Conservation (phyloP, 257 asterid genomes). For the Anisodus tanguticus region DNA sequence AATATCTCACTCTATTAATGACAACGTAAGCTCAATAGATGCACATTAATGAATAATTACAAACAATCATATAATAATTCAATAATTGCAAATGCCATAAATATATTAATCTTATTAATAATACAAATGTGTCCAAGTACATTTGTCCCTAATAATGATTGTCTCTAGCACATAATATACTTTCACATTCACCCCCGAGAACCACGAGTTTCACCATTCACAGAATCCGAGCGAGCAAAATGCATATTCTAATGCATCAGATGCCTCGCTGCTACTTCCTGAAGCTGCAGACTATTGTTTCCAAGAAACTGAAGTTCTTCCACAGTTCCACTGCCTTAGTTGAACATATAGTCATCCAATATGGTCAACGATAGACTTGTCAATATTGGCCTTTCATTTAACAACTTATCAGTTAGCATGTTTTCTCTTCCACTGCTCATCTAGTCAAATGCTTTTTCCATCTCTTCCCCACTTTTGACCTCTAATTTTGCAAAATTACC, state of each 20-base stretch:
- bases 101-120: too few species aligned
- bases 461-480: too few species aligned
- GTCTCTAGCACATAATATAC: too few species aligned
- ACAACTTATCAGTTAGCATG: not conserved
- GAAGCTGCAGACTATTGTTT: conserved; percentile 1
- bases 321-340: not conserved
- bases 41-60: too few species aligned
- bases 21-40: too few species aligned
- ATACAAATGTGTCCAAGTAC: too few species aligned
- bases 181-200: not conserved
- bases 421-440: not conserved
- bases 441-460: not conserved
- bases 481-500: too few species aligned
- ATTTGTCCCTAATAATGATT: too few species aligned
- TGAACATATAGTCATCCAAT: not conserved
- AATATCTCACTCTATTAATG: too few species aligned
- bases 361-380: not conserved
- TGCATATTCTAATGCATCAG: not conserved
- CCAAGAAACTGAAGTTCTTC: conserved; percentile 8
- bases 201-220: not conserved
- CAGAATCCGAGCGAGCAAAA: not conserved
- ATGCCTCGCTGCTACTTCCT: not conserved
- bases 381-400: conserved; percentile 12
- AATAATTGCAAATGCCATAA: too few species aligned
- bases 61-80: too few species aligned